Base-by-base conservation (phyloP, 352 stramenopile species). In the Phytophthora cryptogea region DNA sequence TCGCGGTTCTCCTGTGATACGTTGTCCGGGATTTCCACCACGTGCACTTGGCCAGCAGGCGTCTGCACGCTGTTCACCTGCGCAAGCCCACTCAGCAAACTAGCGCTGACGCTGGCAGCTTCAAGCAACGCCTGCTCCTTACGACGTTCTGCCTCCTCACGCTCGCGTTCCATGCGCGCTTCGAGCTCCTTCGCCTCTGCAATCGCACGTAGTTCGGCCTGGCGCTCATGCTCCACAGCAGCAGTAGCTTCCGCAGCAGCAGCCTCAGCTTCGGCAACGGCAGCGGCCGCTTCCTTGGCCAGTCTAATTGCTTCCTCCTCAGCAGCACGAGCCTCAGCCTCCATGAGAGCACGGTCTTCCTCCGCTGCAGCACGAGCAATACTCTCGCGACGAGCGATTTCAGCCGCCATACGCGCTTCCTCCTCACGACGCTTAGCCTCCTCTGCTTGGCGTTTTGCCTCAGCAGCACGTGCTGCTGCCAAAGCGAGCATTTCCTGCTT, bases 1-100 rank as follows among this genome's bases (percentile, higher is more conserved):
- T 95, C 84, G 46, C 83, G 82, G 70, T 93, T 94, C 65, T 95
- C 84, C 56, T 92, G 84, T 10, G 80, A 89, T 13, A 95, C 62
- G 51, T 92, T 69, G 41, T 92, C 80, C 31, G 86, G 84, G 40
- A 95, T 94, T 46, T 94, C 75, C 26, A 93, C 86, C 46, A 95
- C 76, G 54, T 88, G 83, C 40, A 95, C 84, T 40, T 92, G 74
- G 28, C 84, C 84, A 30, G 79, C 53, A 23, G 76, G 70, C 27
- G 82, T 87, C 54, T 74, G 74, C 54, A 89, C 76, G 28, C 83
- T 90, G 60, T 86, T 92, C 27, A 95, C 83, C 48, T 91, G 85
- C 20, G 86, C 86, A 36, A 95, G 68, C 30, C 84, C 83, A 28
- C 84, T 84, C 36, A 94, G 53, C 26, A 95, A 54, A 50, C 73